A percentile compares a stretch with the other conserved stretches of the same genome.
Evolutionary conservation across 2,329 filamentous ascomycete species (phyloP).

Genomic region (Aureobasidium pullulans): DNA sequence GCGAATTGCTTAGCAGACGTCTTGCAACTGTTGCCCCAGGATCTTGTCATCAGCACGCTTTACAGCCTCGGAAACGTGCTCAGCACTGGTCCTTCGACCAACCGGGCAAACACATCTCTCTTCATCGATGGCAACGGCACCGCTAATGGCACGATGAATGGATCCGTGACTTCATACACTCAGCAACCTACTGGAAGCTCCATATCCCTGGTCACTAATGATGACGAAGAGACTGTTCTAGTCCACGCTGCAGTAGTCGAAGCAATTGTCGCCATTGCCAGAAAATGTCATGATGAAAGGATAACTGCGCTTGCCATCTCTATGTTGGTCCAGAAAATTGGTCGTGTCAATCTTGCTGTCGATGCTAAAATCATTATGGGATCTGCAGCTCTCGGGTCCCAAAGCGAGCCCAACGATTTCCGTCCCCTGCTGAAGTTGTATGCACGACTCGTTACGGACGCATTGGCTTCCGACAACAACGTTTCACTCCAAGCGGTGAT

Average conservation of each 20-base stretch:
- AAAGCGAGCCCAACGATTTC: constrained; percentile 74
- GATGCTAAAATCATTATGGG: constrained; percentile 82
- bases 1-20: constrained; percentile 79
- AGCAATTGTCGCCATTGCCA: constrained; percentile 85
- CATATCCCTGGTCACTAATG: constrained; percentile 67
- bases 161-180: constrained; percentile 20
- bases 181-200: constrained; percentile 53
- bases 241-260: constrained; percentile 88
- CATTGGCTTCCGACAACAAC: constrained; percentile 60
- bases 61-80: constrained; percentile 96
- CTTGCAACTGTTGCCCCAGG: constrained; percentile 75
- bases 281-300: constrained; percentile 74
- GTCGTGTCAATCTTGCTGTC: constrained; percentile 70
- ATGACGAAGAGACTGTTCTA: constrained; percentile 69
- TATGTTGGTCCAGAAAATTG: constrained; percentile 93
- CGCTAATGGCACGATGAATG: constrained; percentile 17
- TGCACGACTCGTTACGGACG: constrained; percentile 64
- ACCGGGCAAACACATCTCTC: constrained; percentile 41
- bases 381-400: constrained; percentile 67
- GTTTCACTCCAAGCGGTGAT: constrained; percentile 67
- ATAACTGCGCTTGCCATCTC: constrained; percentile 89
- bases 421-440: constrained; percentile 80
- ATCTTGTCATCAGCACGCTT: constrained; percentile 87
- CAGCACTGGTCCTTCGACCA: constrained; percentile 57
- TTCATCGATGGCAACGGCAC: constrained; percentile 40